phyloP scores from a whole-genome alignment of 306 rosid species.

The Prunus dulcis region DNA sequence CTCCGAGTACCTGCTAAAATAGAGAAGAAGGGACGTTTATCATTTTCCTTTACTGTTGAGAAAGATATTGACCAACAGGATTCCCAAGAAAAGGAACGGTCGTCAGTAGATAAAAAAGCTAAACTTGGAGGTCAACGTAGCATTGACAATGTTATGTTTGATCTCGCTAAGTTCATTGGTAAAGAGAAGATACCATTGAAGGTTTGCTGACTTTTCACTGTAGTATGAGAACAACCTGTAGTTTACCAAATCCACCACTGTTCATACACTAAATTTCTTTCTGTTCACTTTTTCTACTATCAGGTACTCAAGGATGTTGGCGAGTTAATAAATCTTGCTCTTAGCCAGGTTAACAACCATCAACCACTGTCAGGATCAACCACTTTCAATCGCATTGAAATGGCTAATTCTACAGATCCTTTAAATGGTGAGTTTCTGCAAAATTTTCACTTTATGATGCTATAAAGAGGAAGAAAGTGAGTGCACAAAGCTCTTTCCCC shows the following conservation, averaged over 20 bases:
- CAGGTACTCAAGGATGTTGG: constrained; percentile 95
- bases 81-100: constrained; percentile 46
- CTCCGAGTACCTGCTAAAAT: constrained; percentile 87
- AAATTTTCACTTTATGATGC: constrained; percentile 22
- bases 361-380: constrained; percentile 86
- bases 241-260: not conserved
- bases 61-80: constrained; percentile 52
- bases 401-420: constrained; percentile 77
- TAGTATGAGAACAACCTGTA: not conserved
- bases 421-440: constrained; percentile 63
- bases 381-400: constrained; percentile 74
- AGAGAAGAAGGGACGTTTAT: constrained; percentile 61
- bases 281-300: constrained; percentile 22
- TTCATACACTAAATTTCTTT: not conserved
- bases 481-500: not conserved
- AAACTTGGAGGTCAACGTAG: constrained; percentile 54
- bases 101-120: constrained; percentile 46
- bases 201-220: constrained; percentile 43
- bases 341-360: constrained; percentile 68
- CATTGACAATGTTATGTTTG: constrained; percentile 70
- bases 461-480: not conserved
- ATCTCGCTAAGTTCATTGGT: constrained; percentile 78
- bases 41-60: constrained; percentile 77
- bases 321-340: constrained; percentile 69
- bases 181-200: constrained; percentile 77